A percentile compares a stretch with the other conserved stretches of the same genome.
Evolutionary conservation across 2,329 filamentous ascomycete species (phyloP).

Genomic region (Leptographium lundbergii): DNA sequence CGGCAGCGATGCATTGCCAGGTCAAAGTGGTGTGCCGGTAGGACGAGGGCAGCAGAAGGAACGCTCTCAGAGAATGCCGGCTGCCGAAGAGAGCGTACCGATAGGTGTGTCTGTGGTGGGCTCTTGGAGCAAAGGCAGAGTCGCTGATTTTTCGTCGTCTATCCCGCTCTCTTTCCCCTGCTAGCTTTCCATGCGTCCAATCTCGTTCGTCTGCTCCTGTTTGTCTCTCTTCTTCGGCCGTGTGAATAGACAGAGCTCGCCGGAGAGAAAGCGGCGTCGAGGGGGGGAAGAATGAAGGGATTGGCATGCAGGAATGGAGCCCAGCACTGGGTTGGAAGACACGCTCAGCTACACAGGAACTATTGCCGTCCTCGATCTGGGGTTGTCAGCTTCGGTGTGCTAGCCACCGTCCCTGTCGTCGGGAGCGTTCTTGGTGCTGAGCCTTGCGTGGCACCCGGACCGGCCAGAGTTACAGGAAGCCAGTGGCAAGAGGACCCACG

Average conservation of each 20-base stretch:
- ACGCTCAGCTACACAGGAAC: not conserved
- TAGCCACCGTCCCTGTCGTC: not conserved
- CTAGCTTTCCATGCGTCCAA: not conserved
- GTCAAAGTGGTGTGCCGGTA: not conserved
- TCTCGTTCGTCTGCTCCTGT: not conserved
- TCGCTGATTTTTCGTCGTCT: not conserved
- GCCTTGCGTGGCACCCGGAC: not conserved
- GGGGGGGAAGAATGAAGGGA: not conserved
- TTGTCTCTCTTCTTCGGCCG: not conserved
- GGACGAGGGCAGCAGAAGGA: not conserved
- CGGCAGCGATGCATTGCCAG: not conserved
- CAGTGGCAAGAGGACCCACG: not conserved
- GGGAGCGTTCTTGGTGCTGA: not conserved
- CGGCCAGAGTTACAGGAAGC: not conserved
- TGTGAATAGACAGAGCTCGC: not conserved
- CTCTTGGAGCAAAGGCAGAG: not conserved
- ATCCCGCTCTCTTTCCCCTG: not conserved
- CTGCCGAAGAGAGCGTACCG: not conserved
- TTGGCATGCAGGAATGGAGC: not conserved
- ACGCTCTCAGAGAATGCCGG: not conserved
- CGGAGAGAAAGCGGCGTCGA: not conserved
- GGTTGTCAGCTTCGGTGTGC: not conserved
- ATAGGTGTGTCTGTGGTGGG: not conserved
- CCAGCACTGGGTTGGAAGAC: not conserved
- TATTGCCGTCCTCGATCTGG: not conserved